phyloP scores from a whole-genome alignment of 2,329 filamentous ascomycete species.

The Metarhizium humberi region DNA sequence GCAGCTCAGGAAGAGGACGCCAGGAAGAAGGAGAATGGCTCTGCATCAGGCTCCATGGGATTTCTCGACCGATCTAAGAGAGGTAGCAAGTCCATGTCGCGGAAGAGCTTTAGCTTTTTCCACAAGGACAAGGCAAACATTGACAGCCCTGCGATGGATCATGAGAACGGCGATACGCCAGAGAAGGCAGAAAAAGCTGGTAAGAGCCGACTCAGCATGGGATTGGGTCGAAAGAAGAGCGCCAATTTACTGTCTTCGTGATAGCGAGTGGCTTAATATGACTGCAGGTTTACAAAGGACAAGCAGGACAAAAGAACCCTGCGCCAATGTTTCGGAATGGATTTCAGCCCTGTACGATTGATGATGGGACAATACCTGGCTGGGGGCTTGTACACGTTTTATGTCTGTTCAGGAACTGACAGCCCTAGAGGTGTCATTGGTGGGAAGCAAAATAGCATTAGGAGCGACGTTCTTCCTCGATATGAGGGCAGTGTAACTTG shows the following conservation, averaged over 20 bases:
- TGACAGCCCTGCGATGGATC: conserved; percentile 14
- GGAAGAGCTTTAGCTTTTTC: conserved; percentile 63
- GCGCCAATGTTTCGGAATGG: conserved; percentile 8
- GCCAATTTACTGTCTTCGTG: conserved; percentile 28
- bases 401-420: background rate
- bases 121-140: conserved; percentile 38
- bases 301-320: conserved; percentile 15
- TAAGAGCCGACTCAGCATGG: conserved; percentile 58
- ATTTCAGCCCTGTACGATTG: background rate
- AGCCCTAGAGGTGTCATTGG: background rate
- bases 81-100: conserved; percentile 69
- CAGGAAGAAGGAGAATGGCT: conserved; percentile 28
- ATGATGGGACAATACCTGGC: background rate
- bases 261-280: background rate
- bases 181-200: conserved; percentile 39
- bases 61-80: conserved; percentile 59
- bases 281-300: background rate
- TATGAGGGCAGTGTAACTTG: background rate
- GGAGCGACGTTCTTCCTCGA: conserved; percentile 4
- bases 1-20: conserved; percentile 43
- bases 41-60: conserved; percentile 28
- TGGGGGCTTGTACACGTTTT: background rate
- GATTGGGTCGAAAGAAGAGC: conserved; percentile 64
- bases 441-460: conserved; percentile 8
- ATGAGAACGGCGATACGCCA: conserved; percentile 19